phyloP scores from a whole-genome alignment of 2,329 filamentous ascomycete species.

The Stagonosporopsis vannaccii region DNA sequence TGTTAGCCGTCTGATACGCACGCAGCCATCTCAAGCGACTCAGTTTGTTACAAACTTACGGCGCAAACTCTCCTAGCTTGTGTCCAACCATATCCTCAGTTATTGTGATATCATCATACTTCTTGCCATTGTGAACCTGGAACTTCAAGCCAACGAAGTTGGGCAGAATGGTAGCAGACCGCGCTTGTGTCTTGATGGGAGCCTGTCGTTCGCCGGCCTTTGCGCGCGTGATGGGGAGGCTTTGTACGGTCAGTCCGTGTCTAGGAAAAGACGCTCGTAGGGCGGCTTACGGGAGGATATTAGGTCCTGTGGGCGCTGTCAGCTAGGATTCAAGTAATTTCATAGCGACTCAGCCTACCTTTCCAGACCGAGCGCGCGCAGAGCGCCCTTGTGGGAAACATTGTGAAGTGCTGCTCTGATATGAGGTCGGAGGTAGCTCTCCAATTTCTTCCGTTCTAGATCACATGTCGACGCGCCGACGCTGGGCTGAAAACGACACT shows the following conservation, averaged over 20 bases:
- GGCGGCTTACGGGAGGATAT: constrained; percentile 71
- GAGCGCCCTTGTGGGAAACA: constrained; percentile 72
- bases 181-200: constrained; percentile 85
- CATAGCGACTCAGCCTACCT: constrained; percentile 61
- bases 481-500: constrained; percentile 24
- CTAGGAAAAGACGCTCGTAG: constrained; percentile 13
- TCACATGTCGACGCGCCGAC: constrained; percentile 37
- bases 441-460: constrained; percentile 24
- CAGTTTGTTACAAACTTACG: constrained; percentile 62
- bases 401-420: constrained; percentile 51
- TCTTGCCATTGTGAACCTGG: constrained; percentile 90
- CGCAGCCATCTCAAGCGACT: too few species aligned
- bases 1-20: constrained; percentile 10
- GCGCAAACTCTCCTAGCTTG: constrained; percentile 90
- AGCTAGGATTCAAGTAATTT: not conserved
- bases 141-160: constrained; percentile 92
- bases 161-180: constrained; percentile 86
- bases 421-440: constrained; percentile 38
- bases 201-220: constrained; percentile 68
- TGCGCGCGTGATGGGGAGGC: constrained; percentile 68
- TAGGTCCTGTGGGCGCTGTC: constrained; percentile 61
- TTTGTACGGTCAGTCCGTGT: constrained; percentile 46
- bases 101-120: constrained; percentile 80
- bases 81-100: constrained; percentile 97
- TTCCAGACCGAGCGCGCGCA: constrained; percentile 84